These are phyloP conservation scores for Austroboletus olivaceoglutinosus DNA, from an alignment of 1,284 basidiomycete genomes.

Conservation along the genomic window DNA sequence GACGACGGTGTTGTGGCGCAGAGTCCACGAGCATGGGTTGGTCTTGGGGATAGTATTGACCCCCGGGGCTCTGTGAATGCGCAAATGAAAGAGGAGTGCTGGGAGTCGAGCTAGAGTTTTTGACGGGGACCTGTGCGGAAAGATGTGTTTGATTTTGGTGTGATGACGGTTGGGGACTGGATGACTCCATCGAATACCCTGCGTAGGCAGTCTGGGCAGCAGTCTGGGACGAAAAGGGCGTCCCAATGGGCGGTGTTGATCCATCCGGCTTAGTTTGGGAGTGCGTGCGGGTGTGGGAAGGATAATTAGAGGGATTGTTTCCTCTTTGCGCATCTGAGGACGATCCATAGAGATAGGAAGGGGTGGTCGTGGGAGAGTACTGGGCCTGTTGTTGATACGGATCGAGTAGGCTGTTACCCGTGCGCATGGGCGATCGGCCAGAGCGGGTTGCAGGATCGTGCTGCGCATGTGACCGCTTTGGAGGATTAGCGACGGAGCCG, in stretches of 20 bases:
- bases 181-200: constrained; percentile 55
- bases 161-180: constrained; percentile 55
- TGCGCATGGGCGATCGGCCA: constrained; percentile 59
- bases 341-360: constrained; percentile 51
- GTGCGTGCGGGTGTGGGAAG: constrained; percentile 57
- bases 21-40: constrained; percentile 67
- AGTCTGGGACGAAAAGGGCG: constrained; percentile 54
- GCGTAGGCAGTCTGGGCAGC: constrained; percentile 38
- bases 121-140: constrained; percentile 26
- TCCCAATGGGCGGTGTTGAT: constrained; percentile 50
- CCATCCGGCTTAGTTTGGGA: constrained; percentile 59
- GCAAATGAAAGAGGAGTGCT: constrained; percentile 66
- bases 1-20: constrained; percentile 60
- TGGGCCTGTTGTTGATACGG: constrained; percentile 66
- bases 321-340: constrained; percentile 47
- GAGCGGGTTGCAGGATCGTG: constrained; percentile 52
- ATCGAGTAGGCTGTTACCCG: constrained; percentile 57
- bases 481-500: constrained; percentile 44
- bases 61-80: constrained; percentile 47
- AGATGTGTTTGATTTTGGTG: constrained; percentile 40
- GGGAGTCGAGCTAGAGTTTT: constrained; percentile 48
- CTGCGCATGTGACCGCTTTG: constrained; percentile 55
- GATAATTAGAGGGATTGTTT: constrained; percentile 43
- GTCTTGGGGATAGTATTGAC: constrained; percentile 58
- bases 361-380: constrained; percentile 56